These are phyloP conservation scores for Platanthera guangdongensis DNA, from an alignment of 106 monocot genomes.

Conservation along the genomic window DNA sequence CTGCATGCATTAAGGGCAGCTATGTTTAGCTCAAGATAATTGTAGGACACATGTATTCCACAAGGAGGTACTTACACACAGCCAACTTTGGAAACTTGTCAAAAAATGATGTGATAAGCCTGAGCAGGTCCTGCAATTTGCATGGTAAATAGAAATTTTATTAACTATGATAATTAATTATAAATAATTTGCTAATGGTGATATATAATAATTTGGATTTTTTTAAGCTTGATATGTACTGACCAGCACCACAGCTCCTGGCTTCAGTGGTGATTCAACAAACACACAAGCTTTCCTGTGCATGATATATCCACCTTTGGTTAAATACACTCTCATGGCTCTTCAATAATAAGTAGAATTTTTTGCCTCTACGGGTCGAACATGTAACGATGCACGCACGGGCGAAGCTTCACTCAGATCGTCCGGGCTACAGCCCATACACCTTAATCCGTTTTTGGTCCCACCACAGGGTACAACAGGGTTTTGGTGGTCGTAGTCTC, in stretches of 20 bases:
- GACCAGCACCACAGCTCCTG: slow-evolving; percentile 41
- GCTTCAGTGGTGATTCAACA: slow-evolving; percentile 59
- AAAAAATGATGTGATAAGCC: slow-evolving; percentile 26
- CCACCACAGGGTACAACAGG: no score
- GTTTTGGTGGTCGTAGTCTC: no score
- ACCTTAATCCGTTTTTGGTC: no score
- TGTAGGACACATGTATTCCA: neutral
- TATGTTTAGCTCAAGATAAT: neutral
- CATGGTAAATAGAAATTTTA: neutral
- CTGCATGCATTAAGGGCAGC: no score
- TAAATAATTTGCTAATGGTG: no score
- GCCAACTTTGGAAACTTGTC: slow-evolving; percentile 50
- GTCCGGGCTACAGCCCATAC: no score
- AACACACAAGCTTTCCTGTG: slow-evolving; percentile 53
- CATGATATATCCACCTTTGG: neutral
- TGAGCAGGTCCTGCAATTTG: slow-evolving; percentile 50
- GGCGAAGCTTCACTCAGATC: no score
- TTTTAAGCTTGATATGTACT: slow-evolving; percentile 4
- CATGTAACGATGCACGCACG: no score
- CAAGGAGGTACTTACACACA: slow-evolving; percentile 28
- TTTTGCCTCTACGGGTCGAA: no score
- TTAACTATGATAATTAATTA: neutral
- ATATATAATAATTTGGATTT: neutral
- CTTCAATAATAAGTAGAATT: no score
- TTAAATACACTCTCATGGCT: neutral